Percentiles rank a stretch among this genome's conserved stretches.
phyloP scores from a whole-genome alignment of 2,329 filamentous ascomycete genomes.

The Raffaelea ambrosiae region DNA sequence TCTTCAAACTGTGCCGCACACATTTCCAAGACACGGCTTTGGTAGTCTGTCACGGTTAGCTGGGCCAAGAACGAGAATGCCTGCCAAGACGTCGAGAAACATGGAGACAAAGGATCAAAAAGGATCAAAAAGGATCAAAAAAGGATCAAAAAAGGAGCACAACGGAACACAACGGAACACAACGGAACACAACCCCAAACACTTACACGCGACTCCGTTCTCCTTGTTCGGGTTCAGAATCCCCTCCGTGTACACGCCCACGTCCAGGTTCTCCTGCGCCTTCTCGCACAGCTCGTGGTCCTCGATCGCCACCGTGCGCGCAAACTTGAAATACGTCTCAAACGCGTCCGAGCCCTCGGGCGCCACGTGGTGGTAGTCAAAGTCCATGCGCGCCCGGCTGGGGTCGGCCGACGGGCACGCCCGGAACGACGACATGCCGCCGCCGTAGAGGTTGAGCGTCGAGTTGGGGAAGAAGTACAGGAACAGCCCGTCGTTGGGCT shows the following conservation, averaged over 20 bases:
- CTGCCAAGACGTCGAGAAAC: neutral
- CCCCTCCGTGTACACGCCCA: slow-evolving; percentile 2
- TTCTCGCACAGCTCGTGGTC: slow-evolving; percentile 7
- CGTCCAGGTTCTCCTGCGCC: slow-evolving; percentile 1
- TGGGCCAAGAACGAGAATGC: too few species aligned
- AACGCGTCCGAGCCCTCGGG: neutral
- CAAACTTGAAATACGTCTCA: slow-evolving; percentile 2
- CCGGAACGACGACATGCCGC: slow-evolving; percentile 6
- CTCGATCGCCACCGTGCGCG: slow-evolving; percentile 5
- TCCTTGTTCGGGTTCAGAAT: slow-evolving; percentile 6
- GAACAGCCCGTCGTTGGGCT: slow-evolving; percentile 5
- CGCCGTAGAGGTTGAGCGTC: slow-evolving; percentile 6
- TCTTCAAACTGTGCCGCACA: slow-evolving; percentile 1
- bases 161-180: neutral
- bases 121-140: neutral
- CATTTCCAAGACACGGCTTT: slow-evolving; percentile 5
- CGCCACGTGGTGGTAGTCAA: slow-evolving; percentile 4
- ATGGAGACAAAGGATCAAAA: neutral
- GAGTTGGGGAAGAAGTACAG: slow-evolving; percentile 7
- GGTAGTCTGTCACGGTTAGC: neutral
- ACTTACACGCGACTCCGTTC: slow-evolving; percentile 4
- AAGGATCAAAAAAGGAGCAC: neutral
- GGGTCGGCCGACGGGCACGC: neutral
- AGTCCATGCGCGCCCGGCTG: neutral
- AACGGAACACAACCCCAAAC: neutral